Percentiles rank a stretch among this genome's conserved stretches.
These are phyloP conservation scores for Odonthalia washingtoniensis DNA, from an alignment of 31 red algal species.

Conservation along the genomic window DNA sequence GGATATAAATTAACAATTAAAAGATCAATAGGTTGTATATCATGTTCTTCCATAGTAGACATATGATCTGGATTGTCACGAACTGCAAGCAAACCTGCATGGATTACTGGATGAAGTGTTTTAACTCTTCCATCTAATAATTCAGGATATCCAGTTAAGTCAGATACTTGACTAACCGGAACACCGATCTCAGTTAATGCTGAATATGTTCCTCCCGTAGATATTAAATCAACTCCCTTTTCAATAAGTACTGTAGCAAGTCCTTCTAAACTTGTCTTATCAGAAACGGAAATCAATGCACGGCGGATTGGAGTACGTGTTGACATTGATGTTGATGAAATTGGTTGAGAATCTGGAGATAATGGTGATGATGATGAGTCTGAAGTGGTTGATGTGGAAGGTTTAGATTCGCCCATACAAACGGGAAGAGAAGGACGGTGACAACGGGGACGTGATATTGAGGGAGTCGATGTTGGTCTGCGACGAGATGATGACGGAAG, in stretches of 20 bases:
- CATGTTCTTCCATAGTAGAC: constrained; percentile 53
- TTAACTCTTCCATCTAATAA: constrained; percentile 91
- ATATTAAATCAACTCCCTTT: constrained; percentile 87
- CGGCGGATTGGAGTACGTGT: too few relatives aligned
- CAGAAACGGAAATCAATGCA: constrained; percentile 90
- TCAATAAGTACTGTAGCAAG: constrained; percentile 75
- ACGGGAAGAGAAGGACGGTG: too few relatives aligned
- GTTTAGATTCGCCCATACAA: too few relatives aligned
- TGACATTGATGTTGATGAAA: too few relatives aligned
- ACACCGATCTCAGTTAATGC: constrained; percentile 66
- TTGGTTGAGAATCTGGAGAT: too few relatives aligned
- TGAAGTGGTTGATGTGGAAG: too few relatives aligned
- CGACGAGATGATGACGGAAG: too few relatives aligned
- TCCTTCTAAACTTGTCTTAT: constrained; percentile 84
- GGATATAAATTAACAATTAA: constrained; percentile 98
- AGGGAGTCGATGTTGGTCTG: too few relatives aligned
- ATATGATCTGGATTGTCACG: constrained; percentile 73
- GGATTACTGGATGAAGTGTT: constrained; percentile 93
- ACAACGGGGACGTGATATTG: too few relatives aligned
- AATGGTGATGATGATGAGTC: too few relatives aligned
- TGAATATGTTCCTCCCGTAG: constrained; percentile 87
- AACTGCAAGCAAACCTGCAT: constrained; percentile 83
- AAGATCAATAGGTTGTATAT: constrained; percentile 87
- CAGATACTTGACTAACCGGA: constrained; percentile 82
- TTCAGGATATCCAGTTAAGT: constrained; percentile 94